Evolutionary conservation across 352 stramenopile genomes (phyloP).

Genomic region (Globisporangium uncinulatum): DNA sequence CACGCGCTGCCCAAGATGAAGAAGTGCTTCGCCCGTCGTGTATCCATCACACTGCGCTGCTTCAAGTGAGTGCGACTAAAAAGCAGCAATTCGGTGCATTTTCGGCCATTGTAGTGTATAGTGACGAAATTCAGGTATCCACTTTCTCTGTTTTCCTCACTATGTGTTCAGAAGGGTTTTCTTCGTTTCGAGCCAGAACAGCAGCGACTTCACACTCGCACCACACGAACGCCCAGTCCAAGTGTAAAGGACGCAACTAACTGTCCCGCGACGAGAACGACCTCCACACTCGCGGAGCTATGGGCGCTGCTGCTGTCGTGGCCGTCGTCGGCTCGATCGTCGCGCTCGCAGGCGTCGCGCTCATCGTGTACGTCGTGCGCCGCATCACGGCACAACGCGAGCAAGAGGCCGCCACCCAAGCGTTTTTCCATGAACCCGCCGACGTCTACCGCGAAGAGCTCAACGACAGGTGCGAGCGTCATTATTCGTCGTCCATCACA

Average conservation of each 20-base stretch:
- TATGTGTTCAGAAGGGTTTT: no score
- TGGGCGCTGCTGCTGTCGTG: constrained; percentile 23
- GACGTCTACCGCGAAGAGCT: constrained; percentile 80
- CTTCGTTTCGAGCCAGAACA: no score
- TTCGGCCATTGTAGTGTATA: no score
- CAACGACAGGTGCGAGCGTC: constrained; percentile 43
- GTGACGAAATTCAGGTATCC: neutral
- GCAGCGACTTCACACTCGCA: no score
- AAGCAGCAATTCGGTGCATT: neutral
- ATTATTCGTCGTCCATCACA: no score
- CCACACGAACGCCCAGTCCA: neutral
- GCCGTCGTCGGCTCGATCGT: constrained; percentile 36
- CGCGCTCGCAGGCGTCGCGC: constrained; percentile 29
- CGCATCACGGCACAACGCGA: constrained; percentile 30
- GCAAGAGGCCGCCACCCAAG: constrained; percentile 23
- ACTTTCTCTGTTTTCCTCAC: no score
- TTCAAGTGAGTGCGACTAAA: constrained; percentile 6
- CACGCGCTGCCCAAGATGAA: constrained; percentile 37
- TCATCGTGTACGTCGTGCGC: constrained; percentile 44
- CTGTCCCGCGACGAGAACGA: neutral
- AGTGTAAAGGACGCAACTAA: neutral
- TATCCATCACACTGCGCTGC: constrained; percentile 13
- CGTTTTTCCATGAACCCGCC: constrained; percentile 49
- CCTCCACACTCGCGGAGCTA: neutral
- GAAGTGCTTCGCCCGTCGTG: constrained; percentile 6